Percentiles rank a stretch among this genome's conserved stretches.
Evolutionary conservation across 768 basidiomycete species (phyloP).

Genomic region (Trametes cubensis): DNA sequence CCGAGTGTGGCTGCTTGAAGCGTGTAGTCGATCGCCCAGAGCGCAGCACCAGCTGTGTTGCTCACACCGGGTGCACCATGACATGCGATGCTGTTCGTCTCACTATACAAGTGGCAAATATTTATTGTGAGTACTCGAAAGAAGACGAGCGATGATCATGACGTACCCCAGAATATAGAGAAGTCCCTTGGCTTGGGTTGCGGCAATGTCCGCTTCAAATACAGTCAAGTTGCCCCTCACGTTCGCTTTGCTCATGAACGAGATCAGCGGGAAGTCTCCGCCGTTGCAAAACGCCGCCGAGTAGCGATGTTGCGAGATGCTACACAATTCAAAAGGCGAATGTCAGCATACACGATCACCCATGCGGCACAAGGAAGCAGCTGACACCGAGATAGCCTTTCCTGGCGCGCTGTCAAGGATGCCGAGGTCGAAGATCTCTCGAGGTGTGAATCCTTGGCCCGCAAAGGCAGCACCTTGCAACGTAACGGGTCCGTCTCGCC

Average conservation of each 20-base stretch:
- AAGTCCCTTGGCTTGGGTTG: conserved; percentile 47
- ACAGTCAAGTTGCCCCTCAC: conserved; percentile 53
- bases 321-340: not conserved
- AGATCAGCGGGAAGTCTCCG: conserved; percentile 53
- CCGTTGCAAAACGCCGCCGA: conserved; percentile 69
- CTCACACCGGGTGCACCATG: conserved; percentile 57
- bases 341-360: not conserved
- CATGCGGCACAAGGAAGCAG: conserved; percentile 4
- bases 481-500: conserved; percentile 23
- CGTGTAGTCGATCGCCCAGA: conserved; percentile 70
- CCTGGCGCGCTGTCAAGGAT: conserved; percentile 53
- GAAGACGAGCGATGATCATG: too few relatives aligned
- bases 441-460: conserved; percentile 54
- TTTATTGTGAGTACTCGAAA: not conserved
- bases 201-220: conserved; percentile 57
- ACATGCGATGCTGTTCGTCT: conserved; percentile 41
- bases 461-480: conserved; percentile 34
- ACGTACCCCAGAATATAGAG: conserved; percentile 58
- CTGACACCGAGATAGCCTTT: conserved; percentile 55
- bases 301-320: conserved; percentile 50
- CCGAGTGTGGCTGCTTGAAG: conserved; percentile 61
- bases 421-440: conserved; percentile 55
- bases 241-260: conserved; percentile 66
- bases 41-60: conserved; percentile 68
- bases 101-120: conserved; percentile 19